phyloP scores from a whole-genome alignment of 495 filamentous ascomycete species.

The Penicillium salamii region DNA sequence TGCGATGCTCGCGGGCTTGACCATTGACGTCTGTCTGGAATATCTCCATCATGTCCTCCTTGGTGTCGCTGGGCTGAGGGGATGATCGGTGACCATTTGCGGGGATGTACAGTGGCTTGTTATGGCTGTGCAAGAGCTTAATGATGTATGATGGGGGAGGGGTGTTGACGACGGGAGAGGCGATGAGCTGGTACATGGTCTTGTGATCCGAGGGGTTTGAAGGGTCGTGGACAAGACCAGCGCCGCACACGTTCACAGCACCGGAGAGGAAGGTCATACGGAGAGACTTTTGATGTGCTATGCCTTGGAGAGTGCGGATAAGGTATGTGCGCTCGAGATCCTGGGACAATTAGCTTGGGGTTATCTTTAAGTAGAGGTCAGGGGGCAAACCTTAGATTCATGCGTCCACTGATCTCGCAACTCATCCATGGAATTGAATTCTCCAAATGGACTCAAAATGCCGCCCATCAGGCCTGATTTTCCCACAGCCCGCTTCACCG shows the following conservation, averaged over 20 bases:
- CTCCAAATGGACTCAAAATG: slow-evolving; percentile 94
- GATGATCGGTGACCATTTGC: slow-evolving; percentile 80
- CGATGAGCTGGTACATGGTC: slow-evolving; percentile 98
- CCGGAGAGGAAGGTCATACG: slow-evolving; percentile 96
- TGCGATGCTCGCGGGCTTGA: slow-evolving; percentile 72
- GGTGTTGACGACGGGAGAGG: slow-evolving; percentile 84
- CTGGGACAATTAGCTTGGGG: slow-evolving; percentile 24
- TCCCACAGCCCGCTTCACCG: slow-evolving; percentile 92
- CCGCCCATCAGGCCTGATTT: slow-evolving; percentile 93
- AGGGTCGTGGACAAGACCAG: slow-evolving; percentile 93
- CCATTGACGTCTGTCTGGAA: slow-evolving; percentile 90
- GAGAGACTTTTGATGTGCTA: slow-evolving; percentile 86
- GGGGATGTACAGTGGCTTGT: slow-evolving; percentile 86
- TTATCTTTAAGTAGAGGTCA: slow-evolving; percentile 6
- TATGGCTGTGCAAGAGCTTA: slow-evolving; percentile 82
- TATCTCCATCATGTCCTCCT: slow-evolving; percentile 99
- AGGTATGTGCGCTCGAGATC: slow-evolving; percentile 96
- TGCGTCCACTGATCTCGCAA: slow-evolving; percentile 97
- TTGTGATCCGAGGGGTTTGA: slow-evolving; percentile 89
- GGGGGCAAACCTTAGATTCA: slow-evolving; percentile 69
- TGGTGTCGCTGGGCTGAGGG: slow-evolving; percentile 66
- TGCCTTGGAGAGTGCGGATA: slow-evolving; percentile 91
- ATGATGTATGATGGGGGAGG: slow-evolving; percentile 81
- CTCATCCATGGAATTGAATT: slow-evolving; percentile 92
- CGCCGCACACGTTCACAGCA: slow-evolving; percentile 87